Evolutionary conservation across 257 asterid genomes (phyloP), one percentile per base, ranked within the genome.

Genomic region (Solanum bukasovii): DNA sequence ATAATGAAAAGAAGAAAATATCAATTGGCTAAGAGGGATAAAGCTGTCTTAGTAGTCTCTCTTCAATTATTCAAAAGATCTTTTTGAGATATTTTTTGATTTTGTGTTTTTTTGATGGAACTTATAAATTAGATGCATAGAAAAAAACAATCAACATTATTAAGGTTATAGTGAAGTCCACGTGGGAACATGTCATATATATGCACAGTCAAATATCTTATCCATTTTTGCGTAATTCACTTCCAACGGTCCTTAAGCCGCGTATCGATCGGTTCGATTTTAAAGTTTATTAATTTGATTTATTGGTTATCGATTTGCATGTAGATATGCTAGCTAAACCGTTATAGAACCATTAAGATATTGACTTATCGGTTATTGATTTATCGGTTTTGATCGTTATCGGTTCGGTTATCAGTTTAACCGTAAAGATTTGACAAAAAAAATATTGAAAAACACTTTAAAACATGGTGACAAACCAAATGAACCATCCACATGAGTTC

Each of bases 281-380:
- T 44, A 44, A 44, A 44, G 0, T 44, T 12, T 44, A 44, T 44
- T 0, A 0, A 0, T 44, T 44, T 44, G 1, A 44, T 44, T 44
- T 44, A 44, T 44, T 44, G 0, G 18, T 44, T 44, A 44, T 44
- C 52, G 0, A 0, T 44, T 44, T 44, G 35, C 13, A 44, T 44
- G 35, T 44, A 44, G 16, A 44, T 44, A 44, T 44, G 1, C 2
- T 44, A 44, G 52, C 18, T 44, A 44, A 44, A 44, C 0, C 0
- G 6, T 44, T 44, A 44, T 44, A 44, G 18, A 44, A 11, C 0
- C 0, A 44, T 44, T 12, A 44, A 44, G 16, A 44, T 44, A 44
- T 12, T 12, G 52, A 12, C 18, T 44, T 44, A 44, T 44, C 5
- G 35, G 3, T 33, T 33, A 33, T 33, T 33, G 35, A 33, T 33